Percentiles rank a stretch among this genome's conserved stretches.
Conservation (phyloP, 805 yeast genomes). For the Ogataea kodamae region DNA sequence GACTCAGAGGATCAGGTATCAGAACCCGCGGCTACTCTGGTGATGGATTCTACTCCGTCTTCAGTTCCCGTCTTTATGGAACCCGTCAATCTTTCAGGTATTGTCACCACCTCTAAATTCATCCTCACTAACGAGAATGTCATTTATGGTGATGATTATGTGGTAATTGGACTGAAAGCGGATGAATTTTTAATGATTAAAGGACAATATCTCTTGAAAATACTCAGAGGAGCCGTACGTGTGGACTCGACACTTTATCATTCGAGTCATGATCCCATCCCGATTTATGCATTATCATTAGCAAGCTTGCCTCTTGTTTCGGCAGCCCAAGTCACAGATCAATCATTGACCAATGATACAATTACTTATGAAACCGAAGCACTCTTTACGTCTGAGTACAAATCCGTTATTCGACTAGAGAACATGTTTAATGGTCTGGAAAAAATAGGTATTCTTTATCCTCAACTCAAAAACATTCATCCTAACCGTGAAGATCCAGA, state of each 20-base stretch:
- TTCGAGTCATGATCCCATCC: conserved; percentile 20
- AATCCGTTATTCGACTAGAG: conserved; percentile 39
- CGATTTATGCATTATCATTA: conserved; percentile 35
- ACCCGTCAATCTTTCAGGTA: conserved; percentile 3
- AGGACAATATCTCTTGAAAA: conserved; percentile 44
- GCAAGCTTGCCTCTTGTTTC: conserved; percentile 42
- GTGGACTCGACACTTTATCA: conserved; percentile 40
- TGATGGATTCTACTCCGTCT: conserved; percentile 5
- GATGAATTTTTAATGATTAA: conserved; percentile 41
- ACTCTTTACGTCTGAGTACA: conserved; percentile 37
- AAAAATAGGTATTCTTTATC: conserved; percentile 38
- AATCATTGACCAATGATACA: conserved; percentile 28
- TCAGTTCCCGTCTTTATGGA: conserved; percentile 2
- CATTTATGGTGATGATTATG: conserved; percentile 31
- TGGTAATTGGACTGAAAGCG: conserved; percentile 40
- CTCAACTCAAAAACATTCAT: conserved; percentile 44
- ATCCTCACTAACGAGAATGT: conserved; percentile 37
- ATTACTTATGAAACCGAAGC: conserved; percentile 36
- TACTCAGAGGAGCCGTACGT: conserved; percentile 46
- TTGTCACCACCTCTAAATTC: conserved; percentile 36
- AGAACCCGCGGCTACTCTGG: not conserved
- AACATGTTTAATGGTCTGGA: conserved; percentile 44
- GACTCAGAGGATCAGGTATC: conserved; percentile 6
- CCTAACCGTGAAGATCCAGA: conserved; percentile 20
- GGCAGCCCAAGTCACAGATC: conserved; percentile 38